Conservation (phyloP, 2,329 filamentous ascomycete species). For the Cladosporium sp. region DNA sequence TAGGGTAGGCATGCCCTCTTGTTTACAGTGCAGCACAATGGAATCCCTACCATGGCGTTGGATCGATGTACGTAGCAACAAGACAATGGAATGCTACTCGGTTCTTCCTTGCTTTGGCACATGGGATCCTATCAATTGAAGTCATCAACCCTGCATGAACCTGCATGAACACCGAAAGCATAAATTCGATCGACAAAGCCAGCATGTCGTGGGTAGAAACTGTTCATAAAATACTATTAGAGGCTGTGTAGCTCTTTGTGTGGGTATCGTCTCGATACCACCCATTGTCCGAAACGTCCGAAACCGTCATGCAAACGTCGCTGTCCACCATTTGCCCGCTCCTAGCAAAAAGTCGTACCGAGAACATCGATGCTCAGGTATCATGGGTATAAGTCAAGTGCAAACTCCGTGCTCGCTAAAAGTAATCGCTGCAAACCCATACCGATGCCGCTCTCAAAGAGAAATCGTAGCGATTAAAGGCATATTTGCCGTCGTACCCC, state of each 20-base stretch:
- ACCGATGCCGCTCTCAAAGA: conserved; percentile 12
- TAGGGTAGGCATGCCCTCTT: background rate
- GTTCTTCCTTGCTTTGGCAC: conserved; percentile 4
- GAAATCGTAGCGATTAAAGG: conserved; percentile 15
- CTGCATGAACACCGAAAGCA: background rate
- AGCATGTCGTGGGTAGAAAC: background rate
- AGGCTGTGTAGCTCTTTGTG: conserved; percentile 21
- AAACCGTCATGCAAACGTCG: conserved; percentile 13
- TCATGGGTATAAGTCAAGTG: conserved; percentile 11
- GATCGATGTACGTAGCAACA: conserved; percentile 13
- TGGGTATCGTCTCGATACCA: background rate
- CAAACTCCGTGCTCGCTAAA: conserved; percentile 19
- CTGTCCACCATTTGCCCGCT: conserved; percentile 4
- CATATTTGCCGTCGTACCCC: background rate
- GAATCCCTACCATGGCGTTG: conserved; percentile 6
- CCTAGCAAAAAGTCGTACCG: conserved; percentile 3
- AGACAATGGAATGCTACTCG: conserved; percentile 21
- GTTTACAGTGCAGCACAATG: conserved; percentile 15
- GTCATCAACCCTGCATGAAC: background rate
- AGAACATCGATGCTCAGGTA: conserved; percentile 8
- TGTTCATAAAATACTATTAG: conserved; percentile 15
- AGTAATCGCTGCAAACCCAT: background rate
- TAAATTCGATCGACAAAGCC: background rate
- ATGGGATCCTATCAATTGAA: background rate
- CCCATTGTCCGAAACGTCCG: background rate